Base-by-base conservation (phyloP, 176 grass and related monocot species). In the Bolboschoenus planiculmis region DNA sequence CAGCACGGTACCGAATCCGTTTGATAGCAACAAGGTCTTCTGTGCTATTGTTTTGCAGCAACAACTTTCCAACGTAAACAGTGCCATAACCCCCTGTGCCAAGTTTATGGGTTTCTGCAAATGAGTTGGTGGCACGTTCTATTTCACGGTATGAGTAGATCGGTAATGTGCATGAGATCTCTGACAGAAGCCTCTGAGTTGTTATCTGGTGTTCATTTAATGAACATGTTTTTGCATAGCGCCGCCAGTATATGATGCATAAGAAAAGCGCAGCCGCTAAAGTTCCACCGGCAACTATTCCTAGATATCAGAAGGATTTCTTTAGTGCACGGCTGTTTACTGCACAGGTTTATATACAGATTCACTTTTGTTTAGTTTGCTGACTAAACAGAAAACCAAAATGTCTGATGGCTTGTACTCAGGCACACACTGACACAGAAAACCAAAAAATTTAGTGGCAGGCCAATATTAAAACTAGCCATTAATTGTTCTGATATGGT, bases 81-180 rank as follows among this genome's bases (percentile, higher is more conserved):
- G 92, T 99, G 74, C 90, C 90, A 67, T 93, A 99, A 7, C 84
- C 96, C 50, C 96, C 96, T 8, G 85, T 84, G 82, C 96, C 96
- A 39, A 95, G 89, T 75, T 85, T 91, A 78, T 94, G 85, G 1
- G 87, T 85, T 83, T 91, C 79, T 33, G 91, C 89, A 83, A 95
- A 99, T 58, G 84, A 87, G 82, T 87, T 88, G 59, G 96, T 95
- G 21, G 96, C 96, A 33, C 87, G 89, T 46, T 87, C 51, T 53
- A 98, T 84, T 78, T 95, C 91, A 43, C 39, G 18, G 83, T 91
- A 95, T 39, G 96, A 86, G 89, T 95, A 99, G 59, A 91, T 79
- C 7, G 87, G 89, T 24, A 99, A 81, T 27, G 85, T 81, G 89
- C 84, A 85, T 24, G 87, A 24, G 26, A 87, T 87, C 66, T 97